Percentiles rank a stretch among this genome's conserved stretches.
Conservation (phyloP, 2,329 filamentous ascomycete genomes). For the Fusarium chlamydosporum region DNA sequence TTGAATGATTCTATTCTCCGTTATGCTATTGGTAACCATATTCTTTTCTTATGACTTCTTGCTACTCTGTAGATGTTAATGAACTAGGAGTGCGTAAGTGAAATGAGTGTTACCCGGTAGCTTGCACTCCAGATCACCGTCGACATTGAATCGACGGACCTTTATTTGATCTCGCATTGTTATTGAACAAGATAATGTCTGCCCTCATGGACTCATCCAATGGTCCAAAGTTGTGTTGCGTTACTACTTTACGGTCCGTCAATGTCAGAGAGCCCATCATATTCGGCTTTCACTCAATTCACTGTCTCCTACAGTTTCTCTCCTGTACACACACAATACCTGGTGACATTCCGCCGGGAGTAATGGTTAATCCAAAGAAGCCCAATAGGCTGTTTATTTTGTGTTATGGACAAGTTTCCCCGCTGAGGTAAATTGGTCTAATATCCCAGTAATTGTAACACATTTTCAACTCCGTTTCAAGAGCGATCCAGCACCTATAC, state of each 20-base stretch:
- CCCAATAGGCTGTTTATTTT: neutral
- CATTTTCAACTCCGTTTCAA: slow-evolving; percentile 17
- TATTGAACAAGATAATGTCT: neutral
- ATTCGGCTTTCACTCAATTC: neutral
- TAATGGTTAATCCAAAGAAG: neutral
- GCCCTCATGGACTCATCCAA: neutral
- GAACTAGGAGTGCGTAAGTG: neutral
- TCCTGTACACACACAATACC: neutral
- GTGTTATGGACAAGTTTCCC: neutral
- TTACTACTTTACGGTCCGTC: neutral
- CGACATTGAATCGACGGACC: too few species aligned
- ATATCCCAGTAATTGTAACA: neutral
- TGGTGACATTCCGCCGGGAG: neutral
- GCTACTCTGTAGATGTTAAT: too few species aligned
- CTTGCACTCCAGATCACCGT: neutral
- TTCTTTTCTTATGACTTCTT: too few species aligned
- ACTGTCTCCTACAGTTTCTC: neutral
- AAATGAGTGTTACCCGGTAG: neutral
- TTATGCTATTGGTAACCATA: too few species aligned
- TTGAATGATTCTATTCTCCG: too few species aligned
- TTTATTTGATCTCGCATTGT: neutral
- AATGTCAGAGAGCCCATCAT: too few species aligned
- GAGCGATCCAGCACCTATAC: slow-evolving; percentile 18
- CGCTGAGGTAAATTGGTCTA: slow-evolving; percentile 6
- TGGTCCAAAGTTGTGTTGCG: too few species aligned